Evolutionary conservation across 1,284 basidiomycete species (phyloP).

Genomic region (Melanopsichium pennsylvanicum): DNA sequence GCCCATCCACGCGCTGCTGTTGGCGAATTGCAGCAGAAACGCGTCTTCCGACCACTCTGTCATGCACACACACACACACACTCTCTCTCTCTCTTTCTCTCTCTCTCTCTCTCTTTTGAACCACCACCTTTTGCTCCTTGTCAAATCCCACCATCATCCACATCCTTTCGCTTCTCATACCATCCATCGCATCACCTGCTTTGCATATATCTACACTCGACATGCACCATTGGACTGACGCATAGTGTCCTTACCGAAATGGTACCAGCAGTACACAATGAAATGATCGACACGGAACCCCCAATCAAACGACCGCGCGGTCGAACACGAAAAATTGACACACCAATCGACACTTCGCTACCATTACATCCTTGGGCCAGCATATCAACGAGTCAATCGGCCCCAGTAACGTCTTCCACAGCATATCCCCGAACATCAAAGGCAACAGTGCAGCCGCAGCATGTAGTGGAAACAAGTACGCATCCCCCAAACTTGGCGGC

Average conservation of each 20-base stretch:
- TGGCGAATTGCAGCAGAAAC: not conserved
- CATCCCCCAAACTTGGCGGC: not conserved
- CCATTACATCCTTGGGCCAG: slow-evolving; percentile 33
- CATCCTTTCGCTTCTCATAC: too few species aligned
- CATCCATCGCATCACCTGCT: too few species aligned
- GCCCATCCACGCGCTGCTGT: too few species aligned
- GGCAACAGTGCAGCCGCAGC: not conserved
- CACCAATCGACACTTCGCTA: slow-evolving; percentile 11
- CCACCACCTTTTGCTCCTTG: too few species aligned
- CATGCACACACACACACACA: not conserved
- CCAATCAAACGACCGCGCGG: slow-evolving; percentile 4
- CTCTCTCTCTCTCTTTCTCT: not conserved
- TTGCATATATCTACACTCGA: too few species aligned
- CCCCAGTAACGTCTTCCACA: not conserved
- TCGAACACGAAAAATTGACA: slow-evolving; percentile 9
- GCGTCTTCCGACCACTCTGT: slow-evolving; percentile 1
- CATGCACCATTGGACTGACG: not conserved
- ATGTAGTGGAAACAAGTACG: not conserved
- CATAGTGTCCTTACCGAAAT: not conserved
- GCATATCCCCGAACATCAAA: slow-evolving; percentile 1
- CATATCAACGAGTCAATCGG: not conserved
- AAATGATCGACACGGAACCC: slow-evolving; percentile 6
- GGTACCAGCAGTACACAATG: slow-evolving; percentile 1
- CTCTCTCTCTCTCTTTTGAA: not conserved
- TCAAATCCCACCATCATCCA: too few species aligned